These are phyloP conservation scores for Fusarium marasasianum DNA, from an alignment of 2,329 filamentous ascomycete genomes.

Conservation along the genomic window DNA sequence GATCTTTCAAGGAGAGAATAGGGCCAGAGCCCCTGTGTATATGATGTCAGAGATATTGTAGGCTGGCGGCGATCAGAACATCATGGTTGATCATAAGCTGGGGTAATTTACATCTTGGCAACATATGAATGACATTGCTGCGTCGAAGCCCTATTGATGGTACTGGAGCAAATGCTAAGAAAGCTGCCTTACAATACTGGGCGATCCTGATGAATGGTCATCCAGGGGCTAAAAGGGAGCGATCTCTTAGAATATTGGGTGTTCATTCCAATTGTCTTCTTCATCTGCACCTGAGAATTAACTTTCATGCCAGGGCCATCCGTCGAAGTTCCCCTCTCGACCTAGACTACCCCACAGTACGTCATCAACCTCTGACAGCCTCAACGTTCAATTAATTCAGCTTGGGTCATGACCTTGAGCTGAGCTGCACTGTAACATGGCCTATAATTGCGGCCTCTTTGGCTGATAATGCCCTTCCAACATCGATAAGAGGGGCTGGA, in stretches of 20 bases:
- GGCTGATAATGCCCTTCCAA: background rate
- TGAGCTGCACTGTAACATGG: conserved; percentile 1
- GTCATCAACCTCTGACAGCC: conserved; percentile 26
- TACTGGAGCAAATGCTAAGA: background rate
- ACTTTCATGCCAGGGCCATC: background rate
- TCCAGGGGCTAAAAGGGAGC: background rate
- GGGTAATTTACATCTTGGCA: background rate
- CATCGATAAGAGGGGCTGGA: background rate
- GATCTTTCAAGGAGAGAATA: background rate
- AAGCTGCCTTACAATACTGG: background rate
- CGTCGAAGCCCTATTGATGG: background rate
- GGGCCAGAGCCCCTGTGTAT: background rate
- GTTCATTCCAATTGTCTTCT: background rate
- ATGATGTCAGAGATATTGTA: conserved; percentile 31
- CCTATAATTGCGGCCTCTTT: background rate
- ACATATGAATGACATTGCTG: background rate
- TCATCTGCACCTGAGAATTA: background rate
- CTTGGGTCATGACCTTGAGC: conserved; percentile 6
- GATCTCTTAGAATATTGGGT: background rate
- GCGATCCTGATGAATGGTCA: background rate
- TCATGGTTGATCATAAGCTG: background rate
- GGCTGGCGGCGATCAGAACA: background rate
- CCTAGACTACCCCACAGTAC: conserved; percentile 38
- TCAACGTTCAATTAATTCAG: conserved; percentile 1
- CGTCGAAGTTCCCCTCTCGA: conserved; percentile 8